phyloP scores from a whole-genome alignment of 1,284 basidiomycete species.

The Tranzscheliella williamsii region DNA sequence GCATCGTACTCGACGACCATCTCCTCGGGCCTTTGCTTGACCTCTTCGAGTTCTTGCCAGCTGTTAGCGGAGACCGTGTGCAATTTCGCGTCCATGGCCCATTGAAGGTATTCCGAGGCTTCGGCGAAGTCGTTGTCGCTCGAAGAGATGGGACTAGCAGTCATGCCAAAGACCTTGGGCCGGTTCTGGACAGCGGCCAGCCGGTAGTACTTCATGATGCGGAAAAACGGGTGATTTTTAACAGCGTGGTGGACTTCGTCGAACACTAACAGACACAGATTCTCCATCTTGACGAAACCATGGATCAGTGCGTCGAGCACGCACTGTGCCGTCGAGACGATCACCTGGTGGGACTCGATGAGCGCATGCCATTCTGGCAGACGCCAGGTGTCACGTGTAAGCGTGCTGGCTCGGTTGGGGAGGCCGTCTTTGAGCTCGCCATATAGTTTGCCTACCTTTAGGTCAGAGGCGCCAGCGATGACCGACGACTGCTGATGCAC shows the following conservation, averaged over 20 bases:
- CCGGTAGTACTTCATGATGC: constrained; percentile 49
- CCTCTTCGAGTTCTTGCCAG: constrained; percentile 14
- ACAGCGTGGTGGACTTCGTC: constrained; percentile 49
- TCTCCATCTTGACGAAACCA: constrained; percentile 37
- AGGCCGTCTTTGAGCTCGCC: constrained; percentile 29
- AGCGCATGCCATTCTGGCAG: constrained; percentile 23
- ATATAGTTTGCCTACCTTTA: constrained; percentile 33
- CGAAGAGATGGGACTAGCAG: constrained; percentile 42
- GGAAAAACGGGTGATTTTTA: constrained; percentile 32
- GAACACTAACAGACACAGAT: constrained; percentile 43
- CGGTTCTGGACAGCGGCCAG: constrained; percentile 5
- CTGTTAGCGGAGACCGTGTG: constrained; percentile 24
- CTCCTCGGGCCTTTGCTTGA: constrained; percentile 34
- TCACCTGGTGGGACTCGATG: constrained; percentile 30
- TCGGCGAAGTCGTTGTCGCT: constrained; percentile 7
- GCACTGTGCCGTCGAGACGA: constrained; percentile 45
- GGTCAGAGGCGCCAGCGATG: constrained; percentile 35
- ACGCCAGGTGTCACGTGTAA: constrained; percentile 19
- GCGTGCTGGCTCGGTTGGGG: constrained; percentile 3
- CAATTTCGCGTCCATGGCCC: constrained; percentile 35
- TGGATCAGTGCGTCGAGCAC: constrained; percentile 45
- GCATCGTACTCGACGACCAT: constrained; percentile 43
- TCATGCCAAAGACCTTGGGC: constrained; percentile 53
- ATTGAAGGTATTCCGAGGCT: constrained; percentile 24
- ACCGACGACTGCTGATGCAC: constrained; percentile 47